phyloP scores from a whole-genome alignment of 495 filamentous ascomycete genomes.

The Letharia columbiana region DNA sequence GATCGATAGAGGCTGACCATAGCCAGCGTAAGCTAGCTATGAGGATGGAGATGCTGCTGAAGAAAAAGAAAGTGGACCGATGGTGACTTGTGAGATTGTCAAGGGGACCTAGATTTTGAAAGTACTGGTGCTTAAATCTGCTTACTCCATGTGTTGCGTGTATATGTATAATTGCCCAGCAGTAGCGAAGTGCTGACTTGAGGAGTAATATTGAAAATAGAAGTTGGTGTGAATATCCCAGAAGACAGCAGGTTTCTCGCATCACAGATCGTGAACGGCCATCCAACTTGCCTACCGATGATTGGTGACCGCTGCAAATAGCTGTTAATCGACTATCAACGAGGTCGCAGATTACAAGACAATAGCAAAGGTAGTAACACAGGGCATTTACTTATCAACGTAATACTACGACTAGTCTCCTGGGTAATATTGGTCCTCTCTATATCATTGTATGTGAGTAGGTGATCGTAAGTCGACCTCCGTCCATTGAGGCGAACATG shows the following conservation, averaged over 20 bases:
- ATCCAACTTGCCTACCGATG: neutral
- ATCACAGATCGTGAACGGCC: neutral
- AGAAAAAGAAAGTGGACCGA: neutral
- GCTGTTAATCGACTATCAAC: neutral
- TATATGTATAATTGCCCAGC: neutral
- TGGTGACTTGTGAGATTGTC: neutral
- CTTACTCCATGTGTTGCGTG: neutral
- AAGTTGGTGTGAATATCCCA: neutral
- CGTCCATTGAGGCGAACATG: neutral
- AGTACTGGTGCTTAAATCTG: neutral
- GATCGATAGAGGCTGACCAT: neutral
- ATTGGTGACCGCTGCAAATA: neutral
- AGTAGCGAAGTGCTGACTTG: neutral
- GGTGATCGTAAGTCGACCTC: neutral
- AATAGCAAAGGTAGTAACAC: neutral
- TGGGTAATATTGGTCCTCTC: neutral
- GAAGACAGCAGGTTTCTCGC: neutral
- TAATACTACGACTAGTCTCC: neutral
- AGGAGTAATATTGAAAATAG: neutral
- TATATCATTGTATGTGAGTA: neutral
- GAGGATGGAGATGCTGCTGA: neutral
- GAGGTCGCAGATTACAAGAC: neutral
- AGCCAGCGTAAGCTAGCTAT: neutral
- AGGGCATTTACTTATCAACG: neutral
- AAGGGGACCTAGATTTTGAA: neutral